Evolutionary conservation across 192 early-diverging fungal species (phyloP).

Genomic region (Haplosporangium gracile): DNA sequence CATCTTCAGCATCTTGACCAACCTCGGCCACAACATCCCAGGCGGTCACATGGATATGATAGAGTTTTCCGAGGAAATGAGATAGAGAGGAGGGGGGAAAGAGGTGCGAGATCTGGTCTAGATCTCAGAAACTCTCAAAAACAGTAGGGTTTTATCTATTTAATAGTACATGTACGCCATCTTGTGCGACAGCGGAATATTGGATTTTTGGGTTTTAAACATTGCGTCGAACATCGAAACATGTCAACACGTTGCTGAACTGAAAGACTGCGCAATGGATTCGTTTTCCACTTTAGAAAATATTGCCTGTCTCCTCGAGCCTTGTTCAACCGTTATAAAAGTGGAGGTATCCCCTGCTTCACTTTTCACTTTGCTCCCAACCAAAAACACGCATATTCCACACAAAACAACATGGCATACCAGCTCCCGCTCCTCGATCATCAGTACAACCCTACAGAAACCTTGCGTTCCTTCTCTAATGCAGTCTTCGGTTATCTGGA

Average conservation of each 20-base stretch:
- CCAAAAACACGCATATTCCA: not conserved
- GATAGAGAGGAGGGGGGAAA: too few species aligned
- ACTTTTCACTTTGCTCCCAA: not conserved
- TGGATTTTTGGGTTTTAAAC: not conserved
- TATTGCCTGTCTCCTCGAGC: not conserved
- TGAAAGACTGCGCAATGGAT: not conserved
- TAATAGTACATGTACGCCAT: too few species aligned
- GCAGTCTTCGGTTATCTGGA: constrained; percentile 31
- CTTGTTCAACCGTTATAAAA: not conserved
- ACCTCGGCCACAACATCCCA: too few species aligned
- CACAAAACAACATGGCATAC: constrained; percentile 24
- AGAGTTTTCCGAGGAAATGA: too few species aligned
- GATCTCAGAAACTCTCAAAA: too few species aligned
- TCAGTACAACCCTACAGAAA: constrained; percentile 40
- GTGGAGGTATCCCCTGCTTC: not conserved
- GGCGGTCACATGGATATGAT: too few species aligned
- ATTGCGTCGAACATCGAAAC: not conserved
- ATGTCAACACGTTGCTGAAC: not conserved
- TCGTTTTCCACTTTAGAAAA: not conserved
- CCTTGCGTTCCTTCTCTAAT: constrained; percentile 31
- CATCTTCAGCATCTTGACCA: too few species aligned
- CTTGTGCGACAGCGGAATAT: too few species aligned
- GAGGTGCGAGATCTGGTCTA: too few species aligned
- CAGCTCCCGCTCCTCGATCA: constrained; percentile 30
- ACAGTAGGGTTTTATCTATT: too few species aligned